Conservation (phyloP, 2,329 filamentous ascomycete genomes). For the Fusarium hostae region DNA sequence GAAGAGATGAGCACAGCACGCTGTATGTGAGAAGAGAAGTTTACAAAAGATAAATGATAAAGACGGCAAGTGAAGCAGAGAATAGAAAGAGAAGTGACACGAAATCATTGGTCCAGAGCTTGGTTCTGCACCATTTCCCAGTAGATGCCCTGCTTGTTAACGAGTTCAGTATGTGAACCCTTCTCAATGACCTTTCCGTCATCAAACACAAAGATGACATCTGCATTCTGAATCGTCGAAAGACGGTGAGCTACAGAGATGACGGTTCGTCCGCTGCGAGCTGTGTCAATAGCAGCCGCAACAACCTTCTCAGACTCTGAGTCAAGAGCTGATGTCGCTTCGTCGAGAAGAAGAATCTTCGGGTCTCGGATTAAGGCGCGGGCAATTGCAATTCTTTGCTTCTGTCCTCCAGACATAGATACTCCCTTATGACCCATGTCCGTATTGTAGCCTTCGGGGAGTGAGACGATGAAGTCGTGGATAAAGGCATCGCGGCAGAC, state of each 20-base stretch:
- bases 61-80: fast-evolving
- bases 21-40: background rate
- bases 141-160: constrained; percentile 32
- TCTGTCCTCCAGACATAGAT: constrained; percentile 75
- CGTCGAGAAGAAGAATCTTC: constrained; percentile 74
- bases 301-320: constrained; percentile 69
- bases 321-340: constrained; percentile 74
- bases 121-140: constrained; percentile 42
- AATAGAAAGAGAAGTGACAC: too few relatives aligned
- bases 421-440: constrained; percentile 74
- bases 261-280: constrained; percentile 69
- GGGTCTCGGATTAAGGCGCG: constrained; percentile 73
- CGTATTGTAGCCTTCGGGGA: constrained; percentile 76
- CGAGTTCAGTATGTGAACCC: constrained; percentile 51
- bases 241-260: constrained; percentile 74
- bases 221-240: constrained; percentile 55
- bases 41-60: background rate
- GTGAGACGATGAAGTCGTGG: constrained; percentile 74
- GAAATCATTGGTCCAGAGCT: constrained; percentile 18
- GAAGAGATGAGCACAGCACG: background rate
- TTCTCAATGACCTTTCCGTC: constrained; percentile 55
- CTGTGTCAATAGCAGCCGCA: constrained; percentile 74
- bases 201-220: constrained; percentile 58
- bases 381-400: constrained; percentile 76
- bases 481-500: constrained; percentile 73